These are phyloP conservation scores for Eimeria necatrix DNA, from an alignment of 169 alveolate species.

Conservation along the genomic window DNA sequence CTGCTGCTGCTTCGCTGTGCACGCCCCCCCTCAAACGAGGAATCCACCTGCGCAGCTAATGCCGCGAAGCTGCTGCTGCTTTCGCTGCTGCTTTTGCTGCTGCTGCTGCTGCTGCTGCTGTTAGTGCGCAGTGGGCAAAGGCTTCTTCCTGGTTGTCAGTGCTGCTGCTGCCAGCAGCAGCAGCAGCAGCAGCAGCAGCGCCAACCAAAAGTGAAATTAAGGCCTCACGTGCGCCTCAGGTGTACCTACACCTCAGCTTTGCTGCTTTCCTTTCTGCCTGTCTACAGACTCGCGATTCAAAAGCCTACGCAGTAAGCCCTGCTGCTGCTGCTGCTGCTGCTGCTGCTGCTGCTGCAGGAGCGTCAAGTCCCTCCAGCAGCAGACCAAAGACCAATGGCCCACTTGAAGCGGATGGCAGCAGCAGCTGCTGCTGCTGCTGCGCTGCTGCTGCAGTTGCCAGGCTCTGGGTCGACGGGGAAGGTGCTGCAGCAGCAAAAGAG, in stretches of 20 bases:
- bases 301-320: not conserved
- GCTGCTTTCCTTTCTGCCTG: not conserved
- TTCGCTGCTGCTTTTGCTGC: constrained; percentile 17
- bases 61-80: not conserved
- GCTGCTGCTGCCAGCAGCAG: not conserved
- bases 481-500: not conserved
- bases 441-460: not conserved
- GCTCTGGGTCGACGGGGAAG: not conserved
- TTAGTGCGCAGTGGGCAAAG: not conserved
- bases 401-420: not conserved
- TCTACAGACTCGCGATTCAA: not conserved
- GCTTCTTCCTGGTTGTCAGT: not conserved
- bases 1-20: not conserved
- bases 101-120: not conserved
- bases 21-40: too few relatives aligned
- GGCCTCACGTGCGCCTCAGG: not conserved
- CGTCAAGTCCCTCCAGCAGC: not conserved
- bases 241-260: not conserved
- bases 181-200: constrained; percentile 30
- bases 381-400: not conserved
- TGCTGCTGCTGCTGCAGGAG: constrained; percentile 5
- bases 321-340: constrained; percentile 9
- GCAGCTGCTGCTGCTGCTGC: not conserved
- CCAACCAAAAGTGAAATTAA: not conserved
- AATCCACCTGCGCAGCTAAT: too few relatives aligned